Conservation (phyloP, 306 rosid genomes). For the Pachyrhizus erosus region DNA sequence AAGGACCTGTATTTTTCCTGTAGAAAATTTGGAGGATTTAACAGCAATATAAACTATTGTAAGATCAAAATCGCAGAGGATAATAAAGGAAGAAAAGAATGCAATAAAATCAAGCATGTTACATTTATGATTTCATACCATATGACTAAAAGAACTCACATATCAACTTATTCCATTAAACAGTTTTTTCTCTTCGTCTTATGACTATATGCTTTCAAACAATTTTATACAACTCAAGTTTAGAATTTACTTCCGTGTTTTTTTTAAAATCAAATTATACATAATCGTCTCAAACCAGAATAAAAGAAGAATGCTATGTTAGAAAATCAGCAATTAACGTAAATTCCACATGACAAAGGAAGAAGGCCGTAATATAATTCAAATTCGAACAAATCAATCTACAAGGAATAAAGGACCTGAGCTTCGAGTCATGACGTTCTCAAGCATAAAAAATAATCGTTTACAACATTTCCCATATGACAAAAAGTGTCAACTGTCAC, state of each 20-base stretch:
- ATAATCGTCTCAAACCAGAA: background rate
- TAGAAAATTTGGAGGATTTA: too few relatives aligned
- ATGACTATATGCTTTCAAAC: background rate
- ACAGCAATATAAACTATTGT: background rate
- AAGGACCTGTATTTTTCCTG: too few relatives aligned
- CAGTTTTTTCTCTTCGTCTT: background rate
- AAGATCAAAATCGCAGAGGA: background rate
- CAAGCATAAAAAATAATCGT: constrained; percentile 22
- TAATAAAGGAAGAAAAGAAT: background rate
- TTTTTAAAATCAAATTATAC: background rate
- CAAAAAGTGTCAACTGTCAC: background rate
- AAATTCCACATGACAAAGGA: constrained; percentile 21
- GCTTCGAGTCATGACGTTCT: constrained; percentile 25
- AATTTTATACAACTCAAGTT: background rate
- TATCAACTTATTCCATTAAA: background rate
- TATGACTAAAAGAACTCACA: background rate
- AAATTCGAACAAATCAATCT: constrained; percentile 36
- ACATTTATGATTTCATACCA: background rate
- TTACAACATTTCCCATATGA: constrained; percentile 33
- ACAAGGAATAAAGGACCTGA: constrained; percentile 1
- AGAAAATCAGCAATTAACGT: constrained; percentile 3
- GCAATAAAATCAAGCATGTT: background rate
- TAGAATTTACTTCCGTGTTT: background rate
- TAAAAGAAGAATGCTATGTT: constrained; percentile 4
- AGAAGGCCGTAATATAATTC: constrained; percentile 16